Percentiles rank a stretch among this genome's conserved stretches.
Conservation (phyloP, 2,329 filamentous ascomycete genomes). For the Ilyonectria robusta region DNA sequence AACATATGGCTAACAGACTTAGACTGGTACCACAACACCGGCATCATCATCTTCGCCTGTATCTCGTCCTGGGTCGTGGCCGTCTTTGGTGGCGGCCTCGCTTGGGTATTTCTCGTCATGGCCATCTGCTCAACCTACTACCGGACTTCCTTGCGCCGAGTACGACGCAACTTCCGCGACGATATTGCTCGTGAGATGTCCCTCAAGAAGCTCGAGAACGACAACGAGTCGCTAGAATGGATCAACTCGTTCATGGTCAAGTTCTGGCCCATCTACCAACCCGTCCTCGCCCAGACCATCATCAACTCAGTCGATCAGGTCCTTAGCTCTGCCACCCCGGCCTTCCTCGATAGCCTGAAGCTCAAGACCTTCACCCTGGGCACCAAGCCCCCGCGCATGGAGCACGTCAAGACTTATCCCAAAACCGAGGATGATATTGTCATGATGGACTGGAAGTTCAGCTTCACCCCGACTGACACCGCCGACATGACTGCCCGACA, state of each 20-base stretch:
- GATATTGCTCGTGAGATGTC: slow-evolving; percentile 92
- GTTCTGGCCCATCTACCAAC: slow-evolving; percentile 99
- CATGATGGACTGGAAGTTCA: slow-evolving; percentile 99
- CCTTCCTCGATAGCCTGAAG: slow-evolving; percentile 93
- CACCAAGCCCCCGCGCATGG: slow-evolving; percentile 93
- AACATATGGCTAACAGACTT: slow-evolving; percentile 25
- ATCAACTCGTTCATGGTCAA: slow-evolving; percentile 99
- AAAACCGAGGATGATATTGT: slow-evolving; percentile 96
- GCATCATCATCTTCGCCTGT: slow-evolving; percentile 93
- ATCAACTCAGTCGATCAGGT: slow-evolving; percentile 97
- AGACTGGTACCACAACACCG: slow-evolving; percentile 99
- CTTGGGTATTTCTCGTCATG: slow-evolving; percentile 95
- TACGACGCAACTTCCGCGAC: slow-evolving; percentile 95
- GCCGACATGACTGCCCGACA: slow-evolving; percentile 92
- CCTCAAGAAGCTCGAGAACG: slow-evolving; percentile 88
- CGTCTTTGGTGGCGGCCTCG: slow-evolving; percentile 89
- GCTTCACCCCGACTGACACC: slow-evolving; percentile 96
- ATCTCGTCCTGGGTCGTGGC: slow-evolving; percentile 92
- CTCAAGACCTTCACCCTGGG: slow-evolving; percentile 95
- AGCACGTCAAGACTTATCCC: slow-evolving; percentile 98
- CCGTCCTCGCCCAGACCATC: slow-evolving; percentile 91
- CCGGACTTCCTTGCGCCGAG: slow-evolving; percentile 91
- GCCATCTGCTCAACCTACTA: slow-evolving; percentile 95
- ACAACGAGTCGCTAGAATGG: slow-evolving; percentile 95
- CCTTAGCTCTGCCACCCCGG: slow-evolving; percentile 89